Conservation (phyloP, 2,329 filamentous ascomycete genomes). For the Ascochyta lentis region DNA sequence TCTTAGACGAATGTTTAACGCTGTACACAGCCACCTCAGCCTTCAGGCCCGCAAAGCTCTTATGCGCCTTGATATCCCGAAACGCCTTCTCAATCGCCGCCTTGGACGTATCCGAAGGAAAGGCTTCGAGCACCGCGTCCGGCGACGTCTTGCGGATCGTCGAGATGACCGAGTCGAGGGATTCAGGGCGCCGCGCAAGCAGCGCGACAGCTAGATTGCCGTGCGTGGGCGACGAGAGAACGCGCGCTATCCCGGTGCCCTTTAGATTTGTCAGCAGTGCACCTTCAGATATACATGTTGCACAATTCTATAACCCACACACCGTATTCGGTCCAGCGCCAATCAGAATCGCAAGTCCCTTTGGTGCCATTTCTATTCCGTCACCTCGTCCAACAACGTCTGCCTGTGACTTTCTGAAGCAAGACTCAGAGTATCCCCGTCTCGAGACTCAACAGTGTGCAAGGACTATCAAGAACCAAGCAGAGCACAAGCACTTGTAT, state of each 20-base stretch:
- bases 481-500: not conserved
- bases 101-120: conserved; percentile 59
- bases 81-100: conserved; percentile 58
- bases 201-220: conserved; percentile 64
- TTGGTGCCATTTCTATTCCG: conserved; percentile 32
- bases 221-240: conserved; percentile 58
- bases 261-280: conserved; percentile 25
- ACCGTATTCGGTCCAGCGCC: conserved; percentile 45
- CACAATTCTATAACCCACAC: not conserved
- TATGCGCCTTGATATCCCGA: conserved; percentile 56
- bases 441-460: no score
- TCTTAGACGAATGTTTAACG: conserved; percentile 62
- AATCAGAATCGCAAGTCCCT: conserved; percentile 43
- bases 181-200: conserved; percentile 58
- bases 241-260: conserved; percentile 63
- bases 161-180: conserved; percentile 52
- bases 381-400: not conserved
- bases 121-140: conserved; percentile 58
- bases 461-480: no score
- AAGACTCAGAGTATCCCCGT: not conserved
- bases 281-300: not conserved
- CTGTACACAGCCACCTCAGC: conserved; percentile 62
- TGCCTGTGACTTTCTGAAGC: not conserved
- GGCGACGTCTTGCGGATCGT: conserved; percentile 52
- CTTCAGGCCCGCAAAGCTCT: conserved; percentile 58